Evolutionary conservation across 2,329 filamentous ascomycete genomes (phyloP).

Genomic region (Rhynchosporium agropyri): DNA sequence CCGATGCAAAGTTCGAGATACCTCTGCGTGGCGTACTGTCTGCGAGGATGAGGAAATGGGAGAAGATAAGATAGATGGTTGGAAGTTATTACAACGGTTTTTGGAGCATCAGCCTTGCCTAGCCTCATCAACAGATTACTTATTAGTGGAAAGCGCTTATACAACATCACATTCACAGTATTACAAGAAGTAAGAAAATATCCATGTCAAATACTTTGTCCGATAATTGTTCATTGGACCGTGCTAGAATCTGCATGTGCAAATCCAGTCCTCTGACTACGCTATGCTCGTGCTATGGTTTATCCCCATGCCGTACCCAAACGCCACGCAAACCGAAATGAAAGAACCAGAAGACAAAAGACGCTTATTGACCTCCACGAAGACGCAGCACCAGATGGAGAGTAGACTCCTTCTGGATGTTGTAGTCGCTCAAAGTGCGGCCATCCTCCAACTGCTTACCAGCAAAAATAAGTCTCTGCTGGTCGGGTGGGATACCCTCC

Average conservation of each 20-base stretch:
- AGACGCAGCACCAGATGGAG: conserved; percentile 98
- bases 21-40: conserved; percentile 20
- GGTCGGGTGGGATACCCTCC: conserved; percentile 97
- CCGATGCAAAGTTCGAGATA: conserved; percentile 21
- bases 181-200: too few relatives aligned
- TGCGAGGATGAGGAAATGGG: background rate
- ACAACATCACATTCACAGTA: too few relatives aligned
- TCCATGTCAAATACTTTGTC: background rate
- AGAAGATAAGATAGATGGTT: background rate
- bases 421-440: conserved; percentile 95
- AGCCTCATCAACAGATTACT: conserved; percentile 11
- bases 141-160: background rate
- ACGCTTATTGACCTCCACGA: conserved; percentile 74
- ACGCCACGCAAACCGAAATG: conserved; percentile 33
- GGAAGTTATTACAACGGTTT: too few relatives aligned
- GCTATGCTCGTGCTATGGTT: conserved; percentile 26
- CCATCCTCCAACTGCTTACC: conserved; percentile 99
- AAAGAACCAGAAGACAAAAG: conserved; percentile 13
- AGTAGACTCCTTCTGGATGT: conserved; percentile 99
- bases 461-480: conserved; percentile 98
- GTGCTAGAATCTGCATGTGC: conserved; percentile 16
- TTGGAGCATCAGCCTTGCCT: background rate
- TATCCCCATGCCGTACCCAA: conserved; percentile 24
- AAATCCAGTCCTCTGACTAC: conserved; percentile 14
- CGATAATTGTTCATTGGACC: conserved; percentile 29